phyloP scores from a whole-genome alignment of 2,329 filamentous ascomycete genomes.

The Neonectria hederae region DNA sequence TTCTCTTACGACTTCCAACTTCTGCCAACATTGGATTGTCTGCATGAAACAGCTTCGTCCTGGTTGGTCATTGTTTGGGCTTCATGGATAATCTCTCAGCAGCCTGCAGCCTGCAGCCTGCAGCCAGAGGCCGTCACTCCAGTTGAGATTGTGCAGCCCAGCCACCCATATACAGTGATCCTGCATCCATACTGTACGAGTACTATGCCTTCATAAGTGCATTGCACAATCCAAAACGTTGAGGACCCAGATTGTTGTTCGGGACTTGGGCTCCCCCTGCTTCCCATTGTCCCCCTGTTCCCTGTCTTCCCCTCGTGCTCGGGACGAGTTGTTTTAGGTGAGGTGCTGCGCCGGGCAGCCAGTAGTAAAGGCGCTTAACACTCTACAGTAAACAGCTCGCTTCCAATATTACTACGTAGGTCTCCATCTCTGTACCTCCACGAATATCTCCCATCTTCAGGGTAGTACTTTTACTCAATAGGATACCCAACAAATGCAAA shows the following conservation, averaged over 20 bases:
- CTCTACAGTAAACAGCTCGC: background rate
- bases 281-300: conserved; percentile 6
- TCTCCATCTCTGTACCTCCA: background rate
- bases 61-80: background rate
- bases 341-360: conserved; percentile 9
- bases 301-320: conserved; percentile 8
- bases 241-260: conserved; percentile 12
- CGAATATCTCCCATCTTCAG: background rate
- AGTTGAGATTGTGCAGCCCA: too few species aligned
- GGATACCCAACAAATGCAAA: background rate
- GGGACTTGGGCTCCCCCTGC: conserved; percentile 2
- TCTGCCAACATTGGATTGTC: background rate
- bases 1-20: background rate
- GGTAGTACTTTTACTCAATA: background rate
- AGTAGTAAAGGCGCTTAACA: conserved; percentile 13
- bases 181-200: background rate
- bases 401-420: background rate
- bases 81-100: background rate
- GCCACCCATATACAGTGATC: background rate
- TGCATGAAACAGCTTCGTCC: background rate
- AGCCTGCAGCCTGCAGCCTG: too few species aligned
- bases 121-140: background rate
- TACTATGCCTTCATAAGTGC: background rate
- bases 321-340: conserved; percentile 15
- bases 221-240: conserved; percentile 17